A percentile compares a stretch with the other conserved stretches of the same genome.
phyloP scores from a whole-genome alignment of 108 stramenopile genomes.

The Poteriospumella lacustris region DNA sequence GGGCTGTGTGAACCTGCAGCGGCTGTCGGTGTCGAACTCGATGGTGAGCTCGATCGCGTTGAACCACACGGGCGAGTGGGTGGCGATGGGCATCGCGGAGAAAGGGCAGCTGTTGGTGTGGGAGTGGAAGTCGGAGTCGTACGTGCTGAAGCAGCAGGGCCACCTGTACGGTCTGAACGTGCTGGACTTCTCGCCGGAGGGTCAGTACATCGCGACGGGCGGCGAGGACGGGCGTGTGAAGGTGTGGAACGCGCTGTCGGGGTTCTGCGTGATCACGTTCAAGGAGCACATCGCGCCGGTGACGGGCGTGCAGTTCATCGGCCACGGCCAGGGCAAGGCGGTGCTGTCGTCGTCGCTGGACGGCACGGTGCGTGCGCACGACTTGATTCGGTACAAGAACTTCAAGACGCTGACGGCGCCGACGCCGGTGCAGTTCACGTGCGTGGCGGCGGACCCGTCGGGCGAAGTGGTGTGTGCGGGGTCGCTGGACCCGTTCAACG shows the following conservation, averaged over 20 bases:
- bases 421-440: slow-evolving; percentile 77
- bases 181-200: slow-evolving; percentile 88
- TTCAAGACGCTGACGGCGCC: slow-evolving; percentile 70
- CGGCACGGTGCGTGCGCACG: slow-evolving; percentile 93
- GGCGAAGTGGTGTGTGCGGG: slow-evolving; percentile 91
- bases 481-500: slow-evolving; percentile 76
- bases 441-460: slow-evolving; percentile 83
- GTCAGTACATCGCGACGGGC: slow-evolving; percentile 84
- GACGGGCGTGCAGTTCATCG: slow-evolving; percentile 51
- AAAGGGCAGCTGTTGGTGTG: slow-evolving; percentile 90
- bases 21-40: slow-evolving; percentile 56
- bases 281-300: slow-evolving; percentile 89
- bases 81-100: slow-evolving; percentile 84
- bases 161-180: slow-evolving; percentile 87
- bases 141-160: slow-evolving; percentile 96
- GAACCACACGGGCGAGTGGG: slow-evolving; percentile 84
- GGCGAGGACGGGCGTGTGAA: slow-evolving; percentile 96
- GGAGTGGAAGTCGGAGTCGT: slow-evolving; percentile 98
- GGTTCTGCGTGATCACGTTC: slow-evolving; percentile 95
- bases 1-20: slow-evolving; percentile 63
- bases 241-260: slow-evolving; percentile 87
- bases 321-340: slow-evolving; percentile 58
- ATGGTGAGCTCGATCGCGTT: slow-evolving; percentile 58
- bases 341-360: slow-evolving; percentile 85
- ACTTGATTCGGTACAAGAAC: slow-evolving; percentile 88